Evolutionary conservation across 1,139 yeast genomes (phyloP), one percentile per base, ranked within the genome.

Genomic region (Yamadazyma friedrichii): DNA sequence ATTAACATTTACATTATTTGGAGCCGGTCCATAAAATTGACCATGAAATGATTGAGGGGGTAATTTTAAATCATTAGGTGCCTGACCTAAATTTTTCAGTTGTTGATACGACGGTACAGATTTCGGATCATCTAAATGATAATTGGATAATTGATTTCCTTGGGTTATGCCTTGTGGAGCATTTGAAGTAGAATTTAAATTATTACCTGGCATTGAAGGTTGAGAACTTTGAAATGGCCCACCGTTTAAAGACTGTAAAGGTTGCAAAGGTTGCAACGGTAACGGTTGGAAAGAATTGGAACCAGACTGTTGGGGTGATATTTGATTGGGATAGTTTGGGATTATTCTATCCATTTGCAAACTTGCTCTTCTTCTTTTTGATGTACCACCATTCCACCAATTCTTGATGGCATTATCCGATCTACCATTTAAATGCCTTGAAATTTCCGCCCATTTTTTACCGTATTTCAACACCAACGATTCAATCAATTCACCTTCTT

Each of bases 331-430:
- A 12, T 29, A 30, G 15, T 20, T 15, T 5, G 24, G 24, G 13
- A 16, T 25, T 5, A 40, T 17, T 31, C 38, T 36, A 9, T 40
- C 43, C 27, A 22, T 40, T 33, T 40, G 43, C 16, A 50, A 44
- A 43, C 65, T 59, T 3, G 82, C 81, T 47, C 87, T 60, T 51
- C 88, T 74, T 49, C 95, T 67, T 45, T 94, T 73, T 54, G 85
- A 87, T 13, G 94, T 91, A 10, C 95, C 94, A 6, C 95, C 95
- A 56, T 89, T 89, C 96, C 96, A 89, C 96, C 96, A 89, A 64
- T 88, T 88, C 59, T 89, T 89, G 52, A 89, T 88, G 24, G 96
- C 93, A 61, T 89, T 89, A 62, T 89, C 97, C 13, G 88, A 78
- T 41, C 96, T 70, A 2, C 96, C 96, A 50, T 86, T 84, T 47